Percentiles rank a stretch among this genome's conserved stretches.
These are phyloP conservation scores for Xerocomellus dryophilus DNA, from an alignment of 768 basidiomycete genomes.

Conservation along the genomic window DNA sequence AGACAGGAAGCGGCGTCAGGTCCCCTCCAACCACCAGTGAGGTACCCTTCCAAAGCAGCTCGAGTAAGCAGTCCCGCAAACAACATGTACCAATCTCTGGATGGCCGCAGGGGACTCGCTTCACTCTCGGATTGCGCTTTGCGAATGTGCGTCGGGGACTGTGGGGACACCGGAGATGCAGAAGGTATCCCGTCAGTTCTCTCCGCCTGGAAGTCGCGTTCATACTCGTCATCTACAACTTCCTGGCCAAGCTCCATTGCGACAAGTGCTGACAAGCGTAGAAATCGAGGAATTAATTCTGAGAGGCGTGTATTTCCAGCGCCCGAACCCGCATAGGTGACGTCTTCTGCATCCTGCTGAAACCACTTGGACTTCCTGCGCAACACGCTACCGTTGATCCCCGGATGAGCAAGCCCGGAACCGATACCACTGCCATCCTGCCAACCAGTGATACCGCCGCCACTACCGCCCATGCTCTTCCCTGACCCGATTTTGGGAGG, in stretches of 20 bases:
- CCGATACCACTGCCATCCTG: slow-evolving; percentile 74
- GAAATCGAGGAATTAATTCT: slow-evolving; percentile 66
- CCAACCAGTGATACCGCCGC: slow-evolving; percentile 65
- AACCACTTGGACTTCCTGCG: slow-evolving; percentile 44
- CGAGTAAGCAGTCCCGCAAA: slow-evolving; percentile 73
- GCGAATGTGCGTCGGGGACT: slow-evolving; percentile 8
- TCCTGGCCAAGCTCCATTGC: slow-evolving; percentile 76
- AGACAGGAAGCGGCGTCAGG: slow-evolving; percentile 66
- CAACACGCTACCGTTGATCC: slow-evolving; percentile 53
- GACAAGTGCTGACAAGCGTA: slow-evolving; percentile 74
- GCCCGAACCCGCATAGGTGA: slow-evolving; percentile 34
- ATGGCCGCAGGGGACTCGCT: slow-evolving; percentile 58
- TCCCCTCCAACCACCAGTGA: slow-evolving; percentile 79
- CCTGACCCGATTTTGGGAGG: slow-evolving; percentile 19
- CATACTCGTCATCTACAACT: slow-evolving; percentile 53
- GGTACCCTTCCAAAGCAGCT: slow-evolving; percentile 82
- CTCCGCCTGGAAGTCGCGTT: slow-evolving; percentile 29
- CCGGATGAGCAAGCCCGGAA: slow-evolving; percentile 60
- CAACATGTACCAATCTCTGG: slow-evolving; percentile 79
- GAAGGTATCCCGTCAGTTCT: slow-evolving; percentile 20
- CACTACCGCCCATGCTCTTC: slow-evolving; percentile 29
- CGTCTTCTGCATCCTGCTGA: slow-evolving; percentile 20
- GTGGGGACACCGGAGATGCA: slow-evolving; percentile 11
- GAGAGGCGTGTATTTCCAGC: slow-evolving; percentile 63
- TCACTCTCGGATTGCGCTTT: slow-evolving; percentile 37